phyloP scores from a whole-genome alignment of 352 stramenopile species.

The Pythium utonaiense region DNA sequence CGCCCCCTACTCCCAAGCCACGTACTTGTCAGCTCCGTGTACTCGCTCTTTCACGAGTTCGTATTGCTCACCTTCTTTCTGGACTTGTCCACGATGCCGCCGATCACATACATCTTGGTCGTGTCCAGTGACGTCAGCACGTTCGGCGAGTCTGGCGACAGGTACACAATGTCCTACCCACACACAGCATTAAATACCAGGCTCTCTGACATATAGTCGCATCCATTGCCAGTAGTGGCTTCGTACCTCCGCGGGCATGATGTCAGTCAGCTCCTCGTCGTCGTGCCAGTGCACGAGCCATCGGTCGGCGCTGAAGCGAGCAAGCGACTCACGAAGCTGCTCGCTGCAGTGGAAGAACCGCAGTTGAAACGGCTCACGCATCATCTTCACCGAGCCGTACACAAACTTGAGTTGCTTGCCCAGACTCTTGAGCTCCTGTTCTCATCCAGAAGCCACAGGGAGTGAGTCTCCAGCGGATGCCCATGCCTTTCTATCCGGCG shows the following conservation, averaged over 20 bases:
- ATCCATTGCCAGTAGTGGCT: too few relatives aligned
- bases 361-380: conserved; percentile 64
- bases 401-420: conserved; percentile 75
- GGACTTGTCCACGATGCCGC: conserved; percentile 78
- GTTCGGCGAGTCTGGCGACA: conserved; percentile 71
- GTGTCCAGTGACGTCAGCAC: conserved; percentile 53
- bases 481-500: not conserved
- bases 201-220: not conserved
- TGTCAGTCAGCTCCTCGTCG: conserved; percentile 27
- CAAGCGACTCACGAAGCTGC: conserved; percentile 41
- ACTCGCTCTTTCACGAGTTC: too few relatives aligned
- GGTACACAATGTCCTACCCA: conserved; percentile 55
- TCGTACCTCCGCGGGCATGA: conserved; percentile 31
- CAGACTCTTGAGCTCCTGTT: conserved; percentile 60
- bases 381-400: conserved; percentile 63
- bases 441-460: not conserved
- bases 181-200: not conserved
- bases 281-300: conserved; percentile 63
- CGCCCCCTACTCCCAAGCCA: conserved; percentile 24
- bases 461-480: not conserved
- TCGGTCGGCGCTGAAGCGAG: conserved; percentile 55
- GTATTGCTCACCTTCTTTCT: conserved; percentile 43
- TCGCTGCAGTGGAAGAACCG: conserved; percentile 55
- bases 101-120: conserved; percentile 77
- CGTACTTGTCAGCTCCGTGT: not conserved